phyloP scores from a whole-genome alignment of 495 filamentous ascomycete species.

The Schizothecium vesticola region DNA sequence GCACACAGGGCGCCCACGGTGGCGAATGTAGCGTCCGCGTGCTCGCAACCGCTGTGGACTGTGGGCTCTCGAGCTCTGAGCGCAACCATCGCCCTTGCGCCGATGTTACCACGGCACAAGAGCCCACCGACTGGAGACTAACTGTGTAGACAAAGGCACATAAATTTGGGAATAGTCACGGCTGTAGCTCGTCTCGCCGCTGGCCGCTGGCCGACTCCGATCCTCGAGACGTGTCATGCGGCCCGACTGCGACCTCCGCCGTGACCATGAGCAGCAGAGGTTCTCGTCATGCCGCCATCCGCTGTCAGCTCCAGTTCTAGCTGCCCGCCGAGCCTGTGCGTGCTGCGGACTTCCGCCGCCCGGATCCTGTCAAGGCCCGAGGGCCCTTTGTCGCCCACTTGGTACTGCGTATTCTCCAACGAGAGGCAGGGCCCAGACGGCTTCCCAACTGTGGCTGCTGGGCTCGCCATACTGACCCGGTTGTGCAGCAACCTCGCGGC shows the following conservation, averaged over 20 bases:
- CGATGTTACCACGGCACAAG: slow-evolving; percentile 19
- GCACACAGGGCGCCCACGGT: neutral
- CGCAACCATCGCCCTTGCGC: neutral
- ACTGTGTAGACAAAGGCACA: too few species aligned
- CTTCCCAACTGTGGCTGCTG: too few species aligned
- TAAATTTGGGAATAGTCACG: slow-evolving; percentile 2
- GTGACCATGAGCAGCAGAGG: neutral
- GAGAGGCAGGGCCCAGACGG: too few species aligned
- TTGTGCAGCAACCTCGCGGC: neutral
- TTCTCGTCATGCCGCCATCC: neutral
- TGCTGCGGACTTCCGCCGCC: neutral
- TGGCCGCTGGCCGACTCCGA: neutral
- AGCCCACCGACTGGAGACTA: neutral
- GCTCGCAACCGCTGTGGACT: neutral
- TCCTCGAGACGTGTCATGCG: slow-evolving; percentile 4
- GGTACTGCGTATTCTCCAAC: neutral
- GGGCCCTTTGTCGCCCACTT: neutral
- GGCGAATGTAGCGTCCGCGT: neutral
- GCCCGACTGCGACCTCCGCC: slow-evolving; percentile 14
- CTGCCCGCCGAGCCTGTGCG: too few species aligned
- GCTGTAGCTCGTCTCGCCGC: neutral
- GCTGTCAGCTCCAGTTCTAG: neutral
- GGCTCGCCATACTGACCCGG: neutral
- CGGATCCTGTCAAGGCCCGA: neutral
- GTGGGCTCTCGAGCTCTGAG: neutral